These are phyloP conservation scores for Phytophthora melonis DNA, from an alignment of 352 stramenopile genomes.

Conservation along the genomic window DNA sequence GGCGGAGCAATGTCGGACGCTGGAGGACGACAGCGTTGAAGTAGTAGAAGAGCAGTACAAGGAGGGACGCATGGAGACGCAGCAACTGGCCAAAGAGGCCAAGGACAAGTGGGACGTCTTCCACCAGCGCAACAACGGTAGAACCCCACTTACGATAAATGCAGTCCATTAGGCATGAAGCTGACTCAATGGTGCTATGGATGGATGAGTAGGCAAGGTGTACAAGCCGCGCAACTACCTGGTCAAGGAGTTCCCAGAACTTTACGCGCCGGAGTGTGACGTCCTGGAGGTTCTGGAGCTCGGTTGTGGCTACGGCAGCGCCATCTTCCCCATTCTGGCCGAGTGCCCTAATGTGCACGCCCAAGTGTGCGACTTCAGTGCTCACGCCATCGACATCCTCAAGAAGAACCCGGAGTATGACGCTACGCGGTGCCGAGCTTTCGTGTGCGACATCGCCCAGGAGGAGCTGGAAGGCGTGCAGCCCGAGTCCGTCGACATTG, in stretches of 20 bases:
- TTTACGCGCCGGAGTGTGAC: slow-evolving; percentile 46
- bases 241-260: slow-evolving; percentile 81
- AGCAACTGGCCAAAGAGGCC: slow-evolving; percentile 58
- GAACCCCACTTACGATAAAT: background rate
- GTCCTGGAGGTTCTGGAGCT: slow-evolving; percentile 75
- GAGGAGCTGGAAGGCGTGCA: slow-evolving; percentile 57
- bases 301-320: slow-evolving; percentile 89
- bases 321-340: slow-evolving; percentile 85
- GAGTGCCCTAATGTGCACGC: slow-evolving; percentile 71
- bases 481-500: slow-evolving; percentile 70
- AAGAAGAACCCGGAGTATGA: slow-evolving; percentile 62
- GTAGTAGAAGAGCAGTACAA: slow-evolving; percentile 7
- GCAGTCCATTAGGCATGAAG: background rate
- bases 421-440: slow-evolving; percentile 60
- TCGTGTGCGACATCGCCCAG: slow-evolving; percentile 77
- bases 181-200: background rate
- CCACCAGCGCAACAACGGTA: slow-evolving; percentile 81
- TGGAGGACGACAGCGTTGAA: slow-evolving; percentile 16
- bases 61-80: slow-evolving; percentile 14
- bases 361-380: slow-evolving; percentile 86
- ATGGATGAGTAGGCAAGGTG: slow-evolving; percentile 57
- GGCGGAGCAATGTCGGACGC: slow-evolving; percentile 50
- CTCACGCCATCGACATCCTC: slow-evolving; percentile 79
- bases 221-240: slow-evolving; percentile 90
- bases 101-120: slow-evolving; percentile 84